Evolutionary conservation across 768 basidiomycete species (phyloP).

Genomic region (Paxillus ammoniavirescens): DNA sequence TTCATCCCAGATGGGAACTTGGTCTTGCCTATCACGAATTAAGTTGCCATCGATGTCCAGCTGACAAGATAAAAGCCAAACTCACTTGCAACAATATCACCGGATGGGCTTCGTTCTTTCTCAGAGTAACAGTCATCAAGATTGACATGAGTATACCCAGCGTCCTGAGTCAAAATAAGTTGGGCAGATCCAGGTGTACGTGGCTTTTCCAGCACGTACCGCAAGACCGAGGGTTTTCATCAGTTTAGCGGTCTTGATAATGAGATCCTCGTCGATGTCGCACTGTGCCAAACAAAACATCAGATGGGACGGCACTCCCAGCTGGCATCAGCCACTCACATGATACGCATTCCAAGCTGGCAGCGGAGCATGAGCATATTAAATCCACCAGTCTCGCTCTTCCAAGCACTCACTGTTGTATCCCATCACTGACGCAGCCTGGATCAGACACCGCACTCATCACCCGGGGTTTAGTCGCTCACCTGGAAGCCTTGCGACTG

Average conservation of each 20-base stretch:
- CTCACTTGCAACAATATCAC: conserved; percentile 57
- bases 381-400: neutral
- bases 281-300: conserved; percentile 38
- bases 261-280: conserved; percentile 52
- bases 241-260: conserved; percentile 47
- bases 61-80: neutral
- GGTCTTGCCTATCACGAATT: conserved; percentile 36
- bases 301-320: neutral
- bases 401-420: conserved; percentile 52
- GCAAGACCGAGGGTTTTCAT: conserved; percentile 52
- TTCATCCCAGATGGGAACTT: conserved; percentile 62
- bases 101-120: conserved; percentile 47
- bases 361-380: conserved; percentile 3
- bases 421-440: conserved; percentile 45
- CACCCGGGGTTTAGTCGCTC: conserved; percentile 3
- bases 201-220: conserved; percentile 32
- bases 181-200: neutral
- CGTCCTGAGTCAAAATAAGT: conserved; percentile 38
- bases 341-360: conserved; percentile 72
- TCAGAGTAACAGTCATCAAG: conserved; percentile 68
- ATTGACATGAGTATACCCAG: conserved; percentile 58
- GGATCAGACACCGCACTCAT: neutral
- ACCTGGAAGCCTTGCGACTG: conserved; percentile 38
- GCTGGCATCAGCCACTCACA: conserved; percentile 31
- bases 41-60: neutral